phyloP scores from a whole-genome alignment of 768 basidiomycete genomes.

The Hericium rajendrae region DNA sequence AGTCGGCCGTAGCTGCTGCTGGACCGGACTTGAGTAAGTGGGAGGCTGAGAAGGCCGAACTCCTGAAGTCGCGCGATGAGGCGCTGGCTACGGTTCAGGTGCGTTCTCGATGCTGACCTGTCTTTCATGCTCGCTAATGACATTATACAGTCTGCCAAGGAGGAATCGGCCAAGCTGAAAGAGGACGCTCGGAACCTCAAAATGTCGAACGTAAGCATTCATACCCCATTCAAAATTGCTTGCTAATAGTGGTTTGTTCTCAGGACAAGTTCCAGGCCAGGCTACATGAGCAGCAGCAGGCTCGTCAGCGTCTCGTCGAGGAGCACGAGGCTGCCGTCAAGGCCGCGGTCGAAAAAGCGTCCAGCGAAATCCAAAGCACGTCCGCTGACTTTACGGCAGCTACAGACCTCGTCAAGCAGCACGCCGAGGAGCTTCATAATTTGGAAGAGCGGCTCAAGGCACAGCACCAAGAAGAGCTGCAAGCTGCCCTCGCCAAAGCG shows the following conservation, averaged over 20 bases:
- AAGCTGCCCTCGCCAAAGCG: conserved; percentile 26
- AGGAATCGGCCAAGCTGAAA: conserved; percentile 17
- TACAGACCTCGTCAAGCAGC: conserved; percentile 30
- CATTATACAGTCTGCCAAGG: conserved; percentile 10
- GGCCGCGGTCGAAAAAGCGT: conserved; percentile 48
- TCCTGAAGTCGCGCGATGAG: conserved; percentile 51
- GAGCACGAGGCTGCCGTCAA: conserved; percentile 42
- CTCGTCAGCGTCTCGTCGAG: conserved; percentile 41
- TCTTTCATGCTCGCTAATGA: neutral
- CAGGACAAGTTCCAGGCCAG: conserved; percentile 40
- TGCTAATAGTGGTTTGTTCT: neutral
- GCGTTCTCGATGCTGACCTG: conserved; percentile 3
- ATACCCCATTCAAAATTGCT: neutral
- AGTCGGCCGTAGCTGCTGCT: conserved; percentile 15
- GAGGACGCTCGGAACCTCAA: conserved; percentile 17
- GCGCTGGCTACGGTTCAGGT: conserved; percentile 53
- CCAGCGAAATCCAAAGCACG: conserved; percentile 20
- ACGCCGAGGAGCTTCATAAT: conserved; percentile 48
- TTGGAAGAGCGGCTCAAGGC: conserved; percentile 43
- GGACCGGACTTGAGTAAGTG: conserved; percentile 25
- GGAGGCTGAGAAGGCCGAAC: conserved; percentile 52
- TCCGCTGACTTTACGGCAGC: conserved; percentile 23
- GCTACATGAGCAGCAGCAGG: conserved; percentile 43
- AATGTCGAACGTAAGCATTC: conserved; percentile 14
- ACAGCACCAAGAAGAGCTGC: conserved; percentile 46